Base-by-base conservation (phyloP, 306 rosid genomes). In the Clitoria ternatea region DNA sequence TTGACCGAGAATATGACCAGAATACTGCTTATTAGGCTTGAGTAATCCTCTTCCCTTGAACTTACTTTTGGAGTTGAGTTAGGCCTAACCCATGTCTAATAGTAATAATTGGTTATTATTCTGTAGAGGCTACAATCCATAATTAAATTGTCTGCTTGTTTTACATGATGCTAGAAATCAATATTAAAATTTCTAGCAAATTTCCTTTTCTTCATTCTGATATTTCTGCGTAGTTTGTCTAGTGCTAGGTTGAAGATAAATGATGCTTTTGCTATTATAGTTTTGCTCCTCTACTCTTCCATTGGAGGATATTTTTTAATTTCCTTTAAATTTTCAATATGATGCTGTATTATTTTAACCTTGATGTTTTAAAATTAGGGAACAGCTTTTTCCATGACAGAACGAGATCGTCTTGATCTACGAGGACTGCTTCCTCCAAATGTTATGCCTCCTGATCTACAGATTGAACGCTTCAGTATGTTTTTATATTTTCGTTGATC, bases 381-480 rank as follows among this genome's bases (percentile, higher is more conserved):
- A 84, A 95, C 97, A 7, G 90, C 97, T 20, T 95, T 95, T 82
- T 76, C 99, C 20, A 87, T 89, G 80, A 95, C 99, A 6, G 99
- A 95, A 69, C 87, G 99, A 29, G 97, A 95, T 47, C 97, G 99
- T 47, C 96, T 95, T 57, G 99, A 95, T 90, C 96, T 95, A 54
- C 88, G 99, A 12, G 99, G 99, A 70, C 86, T 95, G 80, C 96
- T 95, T 64, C 99, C 99, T 48, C 99, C 99, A 8, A 95, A 89
- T 79, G 96, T 95, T 13, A 83, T 91, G 99, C 79, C 99, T 23
- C n/a, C 96, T 14, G 84, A 91, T 26, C 91, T 89, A 84, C 97
- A 95, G 79, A 91, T 95, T 71, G 84, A 91, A 70, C 97, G 96
- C 44, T 95, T 86, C 85, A 95, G 99, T 95, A 84, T 79, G 99